These are phyloP conservation scores for Naganishia vaughanmartiniae DNA, from an alignment of 768 basidiomycete species.

Conservation along the genomic window DNA sequence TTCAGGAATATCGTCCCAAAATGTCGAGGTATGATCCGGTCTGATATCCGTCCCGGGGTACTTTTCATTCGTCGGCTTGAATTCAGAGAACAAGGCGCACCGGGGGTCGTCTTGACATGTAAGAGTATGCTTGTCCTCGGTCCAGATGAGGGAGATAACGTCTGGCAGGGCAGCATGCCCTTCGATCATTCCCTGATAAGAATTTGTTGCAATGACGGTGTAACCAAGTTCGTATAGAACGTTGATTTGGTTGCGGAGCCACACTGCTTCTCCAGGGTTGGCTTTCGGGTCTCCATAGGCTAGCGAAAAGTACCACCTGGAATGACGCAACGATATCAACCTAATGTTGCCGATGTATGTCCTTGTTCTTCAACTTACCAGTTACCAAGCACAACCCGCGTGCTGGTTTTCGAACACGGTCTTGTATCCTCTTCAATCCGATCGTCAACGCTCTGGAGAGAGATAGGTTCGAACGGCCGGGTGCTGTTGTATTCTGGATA, in stretches of 20 bases:
- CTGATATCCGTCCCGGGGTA: constrained; percentile 23
- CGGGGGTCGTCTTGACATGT: constrained; percentile 48
- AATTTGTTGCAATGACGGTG: constrained; percentile 38
- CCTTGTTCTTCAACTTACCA: background rate
- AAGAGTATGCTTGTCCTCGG: constrained; percentile 38
- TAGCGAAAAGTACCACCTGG: constrained; percentile 29
- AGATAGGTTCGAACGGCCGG: constrained; percentile 3
- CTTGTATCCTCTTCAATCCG: constrained; percentile 14
- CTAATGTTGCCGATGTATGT: too few species aligned
- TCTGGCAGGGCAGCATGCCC: constrained; percentile 49
- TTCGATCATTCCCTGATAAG: constrained; percentile 40
- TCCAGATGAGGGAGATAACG: constrained; percentile 44
- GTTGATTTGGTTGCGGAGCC: constrained; percentile 32
- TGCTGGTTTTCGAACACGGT: constrained; percentile 27
- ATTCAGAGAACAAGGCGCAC: constrained; percentile 36
- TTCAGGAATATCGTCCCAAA: constrained; percentile 24
- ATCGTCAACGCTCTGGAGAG: constrained; percentile 6
- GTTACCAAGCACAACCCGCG: constrained; percentile 28
- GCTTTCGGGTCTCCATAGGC: constrained; percentile 19
- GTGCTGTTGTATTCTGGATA: constrained; percentile 13
- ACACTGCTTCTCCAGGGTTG: constrained; percentile 30
- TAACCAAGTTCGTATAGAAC: constrained; percentile 38
- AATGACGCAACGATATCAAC: background rate
- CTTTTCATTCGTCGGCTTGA: constrained; percentile 29
- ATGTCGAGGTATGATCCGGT: constrained; percentile 10